phyloP scores from a whole-genome alignment of 192 early-diverging fungal genomes.

The Gamsiella multidivaricata region DNA sequence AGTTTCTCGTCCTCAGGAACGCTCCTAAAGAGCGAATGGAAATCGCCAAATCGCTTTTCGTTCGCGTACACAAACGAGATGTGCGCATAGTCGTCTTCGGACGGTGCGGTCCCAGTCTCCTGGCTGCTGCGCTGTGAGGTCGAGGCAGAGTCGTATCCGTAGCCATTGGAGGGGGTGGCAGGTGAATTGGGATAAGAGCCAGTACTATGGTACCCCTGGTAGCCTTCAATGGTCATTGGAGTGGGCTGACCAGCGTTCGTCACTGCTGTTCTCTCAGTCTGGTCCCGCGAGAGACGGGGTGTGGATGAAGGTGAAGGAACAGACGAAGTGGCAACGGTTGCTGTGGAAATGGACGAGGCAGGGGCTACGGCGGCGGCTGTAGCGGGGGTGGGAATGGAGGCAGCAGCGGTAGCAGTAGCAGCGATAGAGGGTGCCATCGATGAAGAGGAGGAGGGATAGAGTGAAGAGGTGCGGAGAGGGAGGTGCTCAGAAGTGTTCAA shows the following conservation, averaged over 20 bases:
- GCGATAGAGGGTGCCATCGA: not conserved
- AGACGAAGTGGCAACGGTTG: not conserved
- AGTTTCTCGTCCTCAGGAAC: slow-evolving; percentile 66
- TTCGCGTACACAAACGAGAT: slow-evolving; percentile 53
- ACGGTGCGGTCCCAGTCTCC: not conserved
- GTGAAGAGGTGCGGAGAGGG: not conserved
- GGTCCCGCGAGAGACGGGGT: not conserved
- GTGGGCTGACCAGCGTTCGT: not conserved
- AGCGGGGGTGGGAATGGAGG: not conserved
- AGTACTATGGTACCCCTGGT: not conserved
- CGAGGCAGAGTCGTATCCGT: not conserved
- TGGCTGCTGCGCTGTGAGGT: slow-evolving; percentile 18
- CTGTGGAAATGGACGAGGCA: not conserved
- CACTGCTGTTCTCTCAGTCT: not conserved
- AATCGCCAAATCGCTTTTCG: slow-evolving; percentile 62
- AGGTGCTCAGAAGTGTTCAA: not conserved
- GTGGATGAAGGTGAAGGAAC: not conserved
- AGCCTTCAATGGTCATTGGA: not conserved
- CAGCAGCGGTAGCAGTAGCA: not conserved
- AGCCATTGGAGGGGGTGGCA: not conserved
- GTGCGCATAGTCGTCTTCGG: slow-evolving; percentile 18
- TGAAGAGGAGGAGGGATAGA: not conserved
- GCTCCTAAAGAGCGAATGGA: slow-evolving; percentile 65
- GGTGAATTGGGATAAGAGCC: not conserved
- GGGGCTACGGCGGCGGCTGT: too few relatives aligned